These are phyloP conservation scores for Trichoderma sp. DNA, from an alignment of 2,329 filamentous ascomycete species.

Conservation along the genomic window DNA sequence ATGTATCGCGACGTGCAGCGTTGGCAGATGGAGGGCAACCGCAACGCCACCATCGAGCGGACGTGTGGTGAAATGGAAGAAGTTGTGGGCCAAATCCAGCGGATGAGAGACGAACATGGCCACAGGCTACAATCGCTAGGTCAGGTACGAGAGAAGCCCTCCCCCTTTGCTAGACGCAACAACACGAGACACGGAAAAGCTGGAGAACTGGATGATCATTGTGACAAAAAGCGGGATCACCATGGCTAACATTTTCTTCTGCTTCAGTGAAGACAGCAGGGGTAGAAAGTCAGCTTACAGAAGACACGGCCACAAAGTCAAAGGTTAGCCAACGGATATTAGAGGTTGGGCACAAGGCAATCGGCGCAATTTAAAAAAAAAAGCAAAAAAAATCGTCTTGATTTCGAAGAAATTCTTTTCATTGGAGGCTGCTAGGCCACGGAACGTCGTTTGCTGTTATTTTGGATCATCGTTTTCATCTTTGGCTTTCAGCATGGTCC, in stretches of 20 bases:
- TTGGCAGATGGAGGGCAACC: constrained; percentile 77
- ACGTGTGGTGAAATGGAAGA: constrained; percentile 71
- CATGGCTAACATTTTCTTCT: constrained; percentile 30
- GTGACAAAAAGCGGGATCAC: constrained; percentile 26
- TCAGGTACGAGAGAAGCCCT: constrained; percentile 35
- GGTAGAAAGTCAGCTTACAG: constrained; percentile 31
- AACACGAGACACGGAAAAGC: not conserved
- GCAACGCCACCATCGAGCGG: constrained; percentile 71
- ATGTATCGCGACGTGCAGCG: constrained; percentile 75
- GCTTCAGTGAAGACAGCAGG: constrained; percentile 29
- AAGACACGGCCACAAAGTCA: constrained; percentile 28
- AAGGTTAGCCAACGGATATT: constrained; percentile 25
- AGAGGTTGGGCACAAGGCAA: constrained; percentile 26
- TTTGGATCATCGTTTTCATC: constrained; percentile 18
- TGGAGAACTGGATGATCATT: constrained; percentile 2
- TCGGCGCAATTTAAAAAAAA: constrained; percentile 23
- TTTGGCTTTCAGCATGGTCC: constrained; percentile 24
- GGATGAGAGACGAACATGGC: constrained; percentile 50
- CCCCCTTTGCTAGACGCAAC: not conserved
- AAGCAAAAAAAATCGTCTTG: constrained; percentile 14
- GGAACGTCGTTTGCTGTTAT: constrained; percentile 26
- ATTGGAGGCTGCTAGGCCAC: constrained; percentile 21
- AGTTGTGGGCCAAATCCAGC: constrained; percentile 62
- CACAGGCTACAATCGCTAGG: constrained; percentile 42
- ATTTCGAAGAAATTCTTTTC: constrained; percentile 12